Conservation (phyloP, 495 filamentous ascomycete species). For the Talaromyces wortmannii region DNA sequence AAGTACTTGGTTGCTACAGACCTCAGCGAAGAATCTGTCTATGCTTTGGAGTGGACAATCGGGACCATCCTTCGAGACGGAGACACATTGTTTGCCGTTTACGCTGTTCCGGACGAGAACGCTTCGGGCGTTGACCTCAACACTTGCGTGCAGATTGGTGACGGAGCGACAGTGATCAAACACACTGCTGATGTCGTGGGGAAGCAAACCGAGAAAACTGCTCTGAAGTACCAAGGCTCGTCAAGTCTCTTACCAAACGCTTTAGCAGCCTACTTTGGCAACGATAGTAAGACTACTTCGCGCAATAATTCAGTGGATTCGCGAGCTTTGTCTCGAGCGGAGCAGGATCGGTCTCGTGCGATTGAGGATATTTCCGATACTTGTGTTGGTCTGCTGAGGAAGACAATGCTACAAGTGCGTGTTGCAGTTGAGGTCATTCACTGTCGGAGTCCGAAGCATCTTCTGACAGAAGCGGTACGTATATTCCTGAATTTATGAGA, state of each 20-base stretch:
- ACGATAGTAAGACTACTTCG: slow-evolving; percentile 27
- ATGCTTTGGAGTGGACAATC: slow-evolving; percentile 95
- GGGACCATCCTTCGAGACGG: slow-evolving; percentile 92
- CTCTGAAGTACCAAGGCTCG: slow-evolving; percentile 14
- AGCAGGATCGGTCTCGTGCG: slow-evolving; percentile 71
- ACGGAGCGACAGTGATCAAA: slow-evolving; percentile 59
- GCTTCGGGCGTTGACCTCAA: slow-evolving; percentile 29
- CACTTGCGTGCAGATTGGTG: slow-evolving; percentile 42
- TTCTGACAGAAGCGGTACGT: slow-evolving; percentile 71
- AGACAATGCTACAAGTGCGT: slow-evolving; percentile 84
- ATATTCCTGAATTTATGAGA: slow-evolving; percentile 1
- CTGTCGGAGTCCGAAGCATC: slow-evolving; percentile 88
- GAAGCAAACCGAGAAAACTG: slow-evolving; percentile 40
- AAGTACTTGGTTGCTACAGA: slow-evolving; percentile 93
- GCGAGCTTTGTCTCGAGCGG: slow-evolving; percentile 47
- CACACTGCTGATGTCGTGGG: slow-evolving; percentile 58
- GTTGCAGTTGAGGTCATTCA: slow-evolving; percentile 94
- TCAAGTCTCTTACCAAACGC: slow-evolving; percentile 21
- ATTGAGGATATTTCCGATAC: slow-evolving; percentile 70
- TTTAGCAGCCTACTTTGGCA: slow-evolving; percentile 18
- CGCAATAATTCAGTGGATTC: slow-evolving; percentile 29
- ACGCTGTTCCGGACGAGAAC: slow-evolving; percentile 81
- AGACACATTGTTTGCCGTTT: slow-evolving; percentile 87
- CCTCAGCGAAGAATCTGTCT: slow-evolving; percentile 84
- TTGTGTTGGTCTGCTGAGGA: slow-evolving; percentile 76